A percentile compares a stretch with the other conserved stretches of the same genome.
Conservation (phyloP, 768 basidiomycete genomes). For the Dentipellis fragilis region DNA sequence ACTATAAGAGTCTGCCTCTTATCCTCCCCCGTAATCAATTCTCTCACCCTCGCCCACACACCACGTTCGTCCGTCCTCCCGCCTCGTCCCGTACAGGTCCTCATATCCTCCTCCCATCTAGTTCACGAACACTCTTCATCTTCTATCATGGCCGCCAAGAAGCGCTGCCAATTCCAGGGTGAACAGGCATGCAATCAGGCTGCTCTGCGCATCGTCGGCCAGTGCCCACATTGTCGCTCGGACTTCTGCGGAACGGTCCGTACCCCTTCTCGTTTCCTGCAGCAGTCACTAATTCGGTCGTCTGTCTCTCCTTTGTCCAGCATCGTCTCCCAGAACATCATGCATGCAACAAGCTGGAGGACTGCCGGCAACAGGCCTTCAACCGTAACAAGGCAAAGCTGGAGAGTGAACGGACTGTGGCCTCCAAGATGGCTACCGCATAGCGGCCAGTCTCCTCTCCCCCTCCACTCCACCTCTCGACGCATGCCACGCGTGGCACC, state of each 20-base stretch:
- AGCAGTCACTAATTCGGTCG: constrained; percentile 7
- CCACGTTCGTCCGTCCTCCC: not conserved
- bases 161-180: constrained; percentile 67
- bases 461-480: constrained; percentile 3
- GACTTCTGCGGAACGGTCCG: constrained; percentile 73
- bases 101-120: not conserved
- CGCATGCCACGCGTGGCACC: not conserved
- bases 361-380: constrained; percentile 82
- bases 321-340: constrained; percentile 89
- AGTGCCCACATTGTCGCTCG: constrained; percentile 70
- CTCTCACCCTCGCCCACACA: not conserved
- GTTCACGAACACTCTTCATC: constrained; percentile 11
- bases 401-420: constrained; percentile 81
- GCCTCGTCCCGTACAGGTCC: not conserved
- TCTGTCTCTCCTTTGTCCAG: constrained; percentile 27
- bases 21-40: not conserved
- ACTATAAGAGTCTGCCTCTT: constrained; percentile 10
- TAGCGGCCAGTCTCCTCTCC: constrained; percentile 22
- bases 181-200: constrained; percentile 64
- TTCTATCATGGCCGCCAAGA: constrained; percentile 66
- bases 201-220: constrained; percentile 74
- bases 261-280: constrained; percentile 11
- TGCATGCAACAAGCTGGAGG: constrained; percentile 71
- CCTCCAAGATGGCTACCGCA: constrained; percentile 78
- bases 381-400: constrained; percentile 81